Conservation (phyloP, 257 asterid species). For the Penstemon eatonii region DNA sequence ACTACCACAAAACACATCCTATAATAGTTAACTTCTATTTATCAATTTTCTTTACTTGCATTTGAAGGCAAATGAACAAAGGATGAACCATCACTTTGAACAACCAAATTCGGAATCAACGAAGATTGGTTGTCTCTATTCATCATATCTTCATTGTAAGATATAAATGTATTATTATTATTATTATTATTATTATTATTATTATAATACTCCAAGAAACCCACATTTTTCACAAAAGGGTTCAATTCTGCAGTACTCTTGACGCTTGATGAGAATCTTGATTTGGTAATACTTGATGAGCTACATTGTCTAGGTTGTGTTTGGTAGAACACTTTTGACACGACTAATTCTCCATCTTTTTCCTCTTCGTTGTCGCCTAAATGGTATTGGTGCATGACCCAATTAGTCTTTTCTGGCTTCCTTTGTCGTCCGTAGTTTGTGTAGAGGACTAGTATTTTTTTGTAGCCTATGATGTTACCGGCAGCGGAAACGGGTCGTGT, state of each 20-base stretch:
- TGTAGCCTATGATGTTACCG: slow-evolving; percentile 58
- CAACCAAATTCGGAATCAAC: slow-evolving; percentile 51
- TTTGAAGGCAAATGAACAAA: slow-evolving; percentile 59
- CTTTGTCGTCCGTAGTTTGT: slow-evolving; percentile 78
- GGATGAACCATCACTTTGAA: slow-evolving; percentile 61
- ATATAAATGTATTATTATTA: slow-evolving; percentile 18
- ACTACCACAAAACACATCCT: slow-evolving; percentile 2
- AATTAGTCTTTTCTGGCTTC: slow-evolving; percentile 81
- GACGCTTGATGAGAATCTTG: slow-evolving; percentile 11
- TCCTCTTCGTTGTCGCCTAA: slow-evolving; percentile 75
- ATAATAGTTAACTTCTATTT: slow-evolving; percentile 57
- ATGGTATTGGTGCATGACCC: slow-evolving; percentile 95
- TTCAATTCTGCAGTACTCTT: not conserved
- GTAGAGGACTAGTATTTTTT: slow-evolving; percentile 77
- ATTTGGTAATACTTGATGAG: slow-evolving; percentile 28
- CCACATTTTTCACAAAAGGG: slow-evolving; percentile 21
- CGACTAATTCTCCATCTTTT: slow-evolving; percentile 77
- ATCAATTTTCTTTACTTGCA: slow-evolving; percentile 68
- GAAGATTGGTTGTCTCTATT: slow-evolving; percentile 41
- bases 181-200: not conserved
- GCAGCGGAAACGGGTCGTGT: slow-evolving; percentile 53
- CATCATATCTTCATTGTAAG: slow-evolving; percentile 32
- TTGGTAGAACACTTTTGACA: slow-evolving; percentile 78
- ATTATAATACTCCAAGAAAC: slow-evolving; percentile 46
- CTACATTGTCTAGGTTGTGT: slow-evolving; percentile 30